Percentiles rank a stretch among this genome's conserved stretches.
Conservation (phyloP, 2,329 filamentous ascomycete genomes). For the Ophiostoma sp. region DNA sequence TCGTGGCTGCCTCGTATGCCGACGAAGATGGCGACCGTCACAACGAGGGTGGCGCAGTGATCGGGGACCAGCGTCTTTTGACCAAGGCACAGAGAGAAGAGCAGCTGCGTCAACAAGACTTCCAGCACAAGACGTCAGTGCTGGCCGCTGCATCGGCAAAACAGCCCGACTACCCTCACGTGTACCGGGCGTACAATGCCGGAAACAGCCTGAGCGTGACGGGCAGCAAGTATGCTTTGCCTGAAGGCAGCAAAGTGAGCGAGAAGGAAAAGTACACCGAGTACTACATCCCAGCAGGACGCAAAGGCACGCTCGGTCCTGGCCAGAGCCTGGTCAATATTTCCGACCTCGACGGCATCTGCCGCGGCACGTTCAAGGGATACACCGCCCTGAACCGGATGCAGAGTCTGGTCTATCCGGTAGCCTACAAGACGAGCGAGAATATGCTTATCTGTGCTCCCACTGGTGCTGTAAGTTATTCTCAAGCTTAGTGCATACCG, state of each 20-base stretch:
- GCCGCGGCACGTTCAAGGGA: constrained; percentile 83
- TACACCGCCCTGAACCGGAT: constrained; percentile 94
- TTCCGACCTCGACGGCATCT: constrained; percentile 78
- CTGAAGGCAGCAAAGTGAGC: constrained; percentile 63
- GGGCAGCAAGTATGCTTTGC: constrained; percentile 78
- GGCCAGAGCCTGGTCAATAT: constrained; percentile 75
- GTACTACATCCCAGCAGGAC: constrained; percentile 75
- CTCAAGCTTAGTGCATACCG: too few relatives aligned
- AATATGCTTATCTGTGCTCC: constrained; percentile 99
- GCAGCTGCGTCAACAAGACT: constrained; percentile 67
- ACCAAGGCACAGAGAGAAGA: constrained; percentile 74
- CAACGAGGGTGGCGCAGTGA: constrained; percentile 30
- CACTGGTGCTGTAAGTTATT: constrained; percentile 62
- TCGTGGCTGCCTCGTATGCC: constrained; percentile 44
- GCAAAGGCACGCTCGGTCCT: constrained; percentile 65
- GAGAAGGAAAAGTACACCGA: constrained; percentile 82
- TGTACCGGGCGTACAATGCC: constrained; percentile 77
- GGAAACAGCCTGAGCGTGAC: constrained; percentile 77
- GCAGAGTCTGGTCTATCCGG: constrained; percentile 93
- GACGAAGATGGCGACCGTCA: constrained; percentile 26
- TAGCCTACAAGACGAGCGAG: constrained; percentile 91
- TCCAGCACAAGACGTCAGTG: constrained; percentile 71
- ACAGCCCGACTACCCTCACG: constrained; percentile 81
- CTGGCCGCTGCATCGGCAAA: constrained; percentile 66
- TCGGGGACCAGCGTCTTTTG: constrained; percentile 50